Base-by-base conservation (phyloP, 2,329 filamentous ascomycete species). In the Fusarium phyllophilum region DNA sequence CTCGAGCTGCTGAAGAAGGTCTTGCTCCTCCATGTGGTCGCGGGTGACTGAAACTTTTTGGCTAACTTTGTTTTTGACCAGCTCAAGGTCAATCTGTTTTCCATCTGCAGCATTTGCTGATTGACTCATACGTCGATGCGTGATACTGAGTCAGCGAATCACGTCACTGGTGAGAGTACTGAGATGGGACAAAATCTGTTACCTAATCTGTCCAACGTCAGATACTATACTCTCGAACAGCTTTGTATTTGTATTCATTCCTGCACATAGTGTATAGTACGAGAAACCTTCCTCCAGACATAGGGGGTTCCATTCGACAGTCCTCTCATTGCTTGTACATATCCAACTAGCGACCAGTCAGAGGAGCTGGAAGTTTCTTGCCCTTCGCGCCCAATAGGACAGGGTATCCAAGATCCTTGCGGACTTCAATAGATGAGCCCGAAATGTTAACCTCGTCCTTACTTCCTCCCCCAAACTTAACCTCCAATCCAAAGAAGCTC, bases 271-370 rank as follows among this genome's bases (percentile, higher is more conserved):
- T 8, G 5, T 11, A 10, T 20, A 20, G 8, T 20, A 34, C 34
- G 6, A 14, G 17, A 2, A 15, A 2, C 8, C 12, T 5, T 3
- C 6, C n/a, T 34, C 31, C 17, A 20, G 17, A 3, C 17, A 6
- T 34, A 3, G 0, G 13, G 4, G 0, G 0, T 20, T 24, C 13
- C 31, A 2, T 24, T 36, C 8, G 7, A 6, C 4, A 44, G 17
- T 38, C 26, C 15, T n/a, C 33, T 20, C 5, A 33, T 18, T 56
- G 22, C 38, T 24, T 33, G 4, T 10, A 17, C 7, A 17, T 18
- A n/a, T 17, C 41, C 24, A n/a, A 12, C 22, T 42, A 33, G 18
- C 34, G 33, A 15, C 51, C n/a, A 42, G 17, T 38, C 10, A 18
- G 29, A 48, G 22, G 45, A 15, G 22, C 15, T 24, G 34, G n/a